Evolutionary conservation across 306 rosid genomes (phyloP).

Genomic region (Vigna trinervia): DNA sequence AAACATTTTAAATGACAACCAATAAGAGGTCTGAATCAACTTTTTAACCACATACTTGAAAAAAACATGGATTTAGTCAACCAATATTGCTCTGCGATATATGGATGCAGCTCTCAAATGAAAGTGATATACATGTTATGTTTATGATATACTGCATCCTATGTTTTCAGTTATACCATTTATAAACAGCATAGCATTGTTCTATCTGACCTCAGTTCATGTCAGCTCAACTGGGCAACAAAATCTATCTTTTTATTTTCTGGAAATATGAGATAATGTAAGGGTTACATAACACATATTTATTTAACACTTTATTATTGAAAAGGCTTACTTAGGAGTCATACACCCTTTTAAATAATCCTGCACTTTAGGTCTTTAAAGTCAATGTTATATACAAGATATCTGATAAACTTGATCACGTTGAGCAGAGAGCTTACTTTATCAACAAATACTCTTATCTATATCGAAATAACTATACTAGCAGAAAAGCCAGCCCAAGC

Average conservation of each 20-base stretch:
- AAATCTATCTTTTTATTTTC: conserved; percentile 10
- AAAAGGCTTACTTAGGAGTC: conserved; percentile 19
- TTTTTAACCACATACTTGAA: conserved; percentile 36
- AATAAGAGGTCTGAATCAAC: conserved; percentile 34
- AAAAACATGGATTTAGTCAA: conserved; percentile 24
- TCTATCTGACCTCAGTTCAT: conserved; percentile 13
- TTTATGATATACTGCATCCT: conserved; percentile 9
- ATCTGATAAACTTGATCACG: neutral
- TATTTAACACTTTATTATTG: neutral
- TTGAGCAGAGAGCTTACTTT: conserved; percentile 6
- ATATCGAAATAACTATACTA: neutral
- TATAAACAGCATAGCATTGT: conserved; percentile 31
- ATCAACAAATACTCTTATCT: neutral
- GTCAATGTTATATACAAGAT: neutral
- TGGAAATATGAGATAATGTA: conserved; percentile 8
- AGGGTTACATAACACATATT: neutral
- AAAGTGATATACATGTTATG: conserved; percentile 22
- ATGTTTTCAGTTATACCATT: conserved; percentile 24
- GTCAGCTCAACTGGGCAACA: conserved; percentile 18
- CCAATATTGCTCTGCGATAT: conserved; percentile 25
- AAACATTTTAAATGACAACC: conserved; percentile 41
- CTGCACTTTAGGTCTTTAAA: neutral
- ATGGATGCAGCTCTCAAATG: conserved; percentile 33
- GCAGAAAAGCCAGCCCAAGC: neutral
- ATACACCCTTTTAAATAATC: neutral